Evolutionary conservation across 148 eudicot genomes (phyloP).

Genomic region (Rhododendron williamsianum): DNA sequence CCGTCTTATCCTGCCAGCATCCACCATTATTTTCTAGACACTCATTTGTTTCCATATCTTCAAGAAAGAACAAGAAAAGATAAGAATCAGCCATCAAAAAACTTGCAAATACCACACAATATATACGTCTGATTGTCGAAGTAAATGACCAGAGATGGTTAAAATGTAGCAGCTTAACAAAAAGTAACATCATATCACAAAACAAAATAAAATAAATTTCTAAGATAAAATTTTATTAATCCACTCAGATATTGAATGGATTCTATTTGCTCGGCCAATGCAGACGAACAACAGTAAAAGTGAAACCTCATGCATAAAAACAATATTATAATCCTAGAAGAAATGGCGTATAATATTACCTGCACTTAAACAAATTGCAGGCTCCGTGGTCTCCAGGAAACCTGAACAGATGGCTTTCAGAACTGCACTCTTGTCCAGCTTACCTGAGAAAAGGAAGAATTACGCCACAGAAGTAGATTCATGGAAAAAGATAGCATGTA

Average conservation of each 20-base stretch:
- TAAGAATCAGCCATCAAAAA: neutral
- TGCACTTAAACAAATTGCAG: conserved; percentile 64
- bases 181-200: neutral
- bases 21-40: conserved; percentile 89
- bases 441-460: conserved; percentile 42
- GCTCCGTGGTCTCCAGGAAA: conserved; percentile 91
- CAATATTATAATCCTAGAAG: neutral
- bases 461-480: neutral
- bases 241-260: neutral
- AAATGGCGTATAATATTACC: conserved; percentile 31
- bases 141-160: neutral
- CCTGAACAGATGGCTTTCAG: conserved; percentile 94
- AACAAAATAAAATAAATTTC: neutral
- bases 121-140: neutral
- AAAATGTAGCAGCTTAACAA: neutral
- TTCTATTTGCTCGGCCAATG: neutral
- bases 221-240: neutral
- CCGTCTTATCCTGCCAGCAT: conserved; percentile 77
- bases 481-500: neutral
- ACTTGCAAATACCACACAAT: neutral
- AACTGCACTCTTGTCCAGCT: conserved; percentile 79
- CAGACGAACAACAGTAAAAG: neutral
- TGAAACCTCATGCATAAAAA: neutral
- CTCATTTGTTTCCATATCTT: conserved; percentile 90
- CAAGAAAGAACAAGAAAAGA: neutral